A percentile compares a stretch with the other conserved stretches of the same genome.
phyloP scores from a whole-genome alignment of 495 filamentous ascomycete species.

The Penicillium simplicissimum region DNA sequence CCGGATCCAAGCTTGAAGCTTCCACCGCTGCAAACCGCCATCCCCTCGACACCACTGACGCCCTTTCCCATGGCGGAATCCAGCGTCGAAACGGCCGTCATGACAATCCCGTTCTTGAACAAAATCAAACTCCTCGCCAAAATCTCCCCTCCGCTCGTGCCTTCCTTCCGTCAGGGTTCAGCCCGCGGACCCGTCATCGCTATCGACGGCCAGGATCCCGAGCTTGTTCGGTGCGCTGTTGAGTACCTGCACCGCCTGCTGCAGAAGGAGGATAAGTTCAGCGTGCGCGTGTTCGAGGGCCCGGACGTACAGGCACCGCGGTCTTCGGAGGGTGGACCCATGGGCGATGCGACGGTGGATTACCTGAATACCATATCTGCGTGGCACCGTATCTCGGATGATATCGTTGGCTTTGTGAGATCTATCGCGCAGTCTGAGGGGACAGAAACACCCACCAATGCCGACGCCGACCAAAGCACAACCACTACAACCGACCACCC shows the following conservation, averaged over 20 bases:
- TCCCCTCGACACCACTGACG: constrained; percentile 33
- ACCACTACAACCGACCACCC: constrained; percentile 17
- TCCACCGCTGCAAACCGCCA: constrained; percentile 48
- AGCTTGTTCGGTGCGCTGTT: constrained; percentile 55
- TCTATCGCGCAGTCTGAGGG: background rate
- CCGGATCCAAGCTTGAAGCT: constrained; percentile 53
- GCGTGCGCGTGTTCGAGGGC: constrained; percentile 51
- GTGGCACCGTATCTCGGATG: constrained; percentile 70
- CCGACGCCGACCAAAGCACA: constrained; percentile 9
- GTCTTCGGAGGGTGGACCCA: constrained; percentile 37
- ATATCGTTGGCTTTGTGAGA: constrained; percentile 66
- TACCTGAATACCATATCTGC: constrained; percentile 68
- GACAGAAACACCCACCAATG: background rate
- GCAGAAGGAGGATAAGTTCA: constrained; percentile 56
- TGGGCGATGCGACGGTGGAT: constrained; percentile 53
- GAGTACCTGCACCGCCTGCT: constrained; percentile 63
- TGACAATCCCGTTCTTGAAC: constrained; percentile 67
- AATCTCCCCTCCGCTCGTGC: constrained; percentile 63
- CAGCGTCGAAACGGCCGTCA: constrained; percentile 68
- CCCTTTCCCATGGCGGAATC: constrained; percentile 32
- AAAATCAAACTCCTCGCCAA: constrained; percentile 71
- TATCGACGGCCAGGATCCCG: constrained; percentile 69
- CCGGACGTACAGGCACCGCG: constrained; percentile 44
- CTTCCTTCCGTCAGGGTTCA: constrained; percentile 40
- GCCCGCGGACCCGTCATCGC: constrained; percentile 77